These are phyloP conservation scores for Dictyostelium intermedium DNA, from an alignment of 78 protist species.

Conservation along the genomic window DNA sequence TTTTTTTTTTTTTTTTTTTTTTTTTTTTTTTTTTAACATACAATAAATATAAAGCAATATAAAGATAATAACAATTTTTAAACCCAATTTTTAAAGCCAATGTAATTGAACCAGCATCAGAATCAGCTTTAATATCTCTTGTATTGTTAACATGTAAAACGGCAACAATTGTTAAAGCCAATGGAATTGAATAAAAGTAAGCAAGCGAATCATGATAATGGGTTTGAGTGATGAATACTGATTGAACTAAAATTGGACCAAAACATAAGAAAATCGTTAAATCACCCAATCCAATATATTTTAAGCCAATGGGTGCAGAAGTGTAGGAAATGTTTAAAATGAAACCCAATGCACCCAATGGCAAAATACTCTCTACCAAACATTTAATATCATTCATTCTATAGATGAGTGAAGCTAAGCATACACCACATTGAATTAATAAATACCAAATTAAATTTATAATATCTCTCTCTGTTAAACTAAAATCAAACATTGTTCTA, in stretches of 20 bases:
- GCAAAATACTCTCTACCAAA: conserved; percentile 8
- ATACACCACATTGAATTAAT: not conserved
- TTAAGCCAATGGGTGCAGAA: conserved; percentile 35
- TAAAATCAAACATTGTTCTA: conserved; percentile 78
- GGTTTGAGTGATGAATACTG: conserved; percentile 29
- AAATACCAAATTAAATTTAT: not conserved
- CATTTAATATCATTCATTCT: not conserved
- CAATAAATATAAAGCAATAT: conserved; percentile 14
- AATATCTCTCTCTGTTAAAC: conserved; percentile 3
- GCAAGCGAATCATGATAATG: not conserved
- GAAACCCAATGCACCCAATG: conserved; percentile 14
- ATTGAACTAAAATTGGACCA: conserved; percentile 72
- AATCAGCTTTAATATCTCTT: conserved; percentile 60
- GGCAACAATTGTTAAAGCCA: conserved; percentile 45
- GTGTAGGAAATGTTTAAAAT: conserved; percentile 30
- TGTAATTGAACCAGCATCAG: conserved; percentile 10
- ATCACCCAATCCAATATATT: conserved; percentile 78
- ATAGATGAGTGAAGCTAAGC: not conserved
- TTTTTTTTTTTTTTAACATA: not conserved
- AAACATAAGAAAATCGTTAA: conserved; percentile 43
- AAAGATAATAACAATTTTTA: conserved; percentile 14
- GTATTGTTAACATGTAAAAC: conserved; percentile 77
- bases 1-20: not conserved
- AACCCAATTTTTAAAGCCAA: conserved; percentile 50
- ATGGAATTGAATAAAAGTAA: conserved; percentile 50